Base-by-base conservation (phyloP, 202 grass and related monocot species). In the Schoenoplectus tabernaemontani region DNA sequence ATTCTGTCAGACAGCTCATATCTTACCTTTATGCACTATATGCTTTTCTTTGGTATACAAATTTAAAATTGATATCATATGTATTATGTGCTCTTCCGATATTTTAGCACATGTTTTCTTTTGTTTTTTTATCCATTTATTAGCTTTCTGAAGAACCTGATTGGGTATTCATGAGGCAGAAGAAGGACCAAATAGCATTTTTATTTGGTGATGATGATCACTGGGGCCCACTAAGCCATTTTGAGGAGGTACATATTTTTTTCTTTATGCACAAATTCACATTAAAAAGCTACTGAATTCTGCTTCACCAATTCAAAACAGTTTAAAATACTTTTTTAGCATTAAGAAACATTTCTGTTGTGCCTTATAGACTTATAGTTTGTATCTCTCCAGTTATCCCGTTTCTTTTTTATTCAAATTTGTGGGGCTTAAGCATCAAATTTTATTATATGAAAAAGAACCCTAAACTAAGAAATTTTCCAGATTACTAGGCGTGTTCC, bases 161-260 rank as follows among this genome's bases (percentile, higher is more conserved):
- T 78, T 97, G 94, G 94, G 74, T 34, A 57, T 97, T 97, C 82
- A 78, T 93, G 56, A 84, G 80, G 84, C 69, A 76, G 61, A 85
- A 88, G 15, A 66, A 93, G 67, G 83, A 78, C 11, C 67, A 90
- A 87, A 86, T 92, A 82, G 84, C 89, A 48, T 82, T 97, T 85
- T 68, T 97, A 20, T 97, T 93, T 70, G 89, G 91, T 50, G 78
- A 81, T 22, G 91, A 91, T 81, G 94, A 97, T 61, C 94, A 97
- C 48, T 97, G 91, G 91, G 94, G 90, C 78, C 94, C 94, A 63
- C 42, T 97, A 75, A 81, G 80, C 66, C 89, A 87, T 81, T 87
- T 90, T 78, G 89, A 93, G 91, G 89, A 93, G 93, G 93, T 97
- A 79, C 83, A 78, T 43, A 59, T 32, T 86, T 2, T 57, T 34